These are phyloP conservation scores for Vaccinium darrowii DNA, from an alignment of 148 eudicot genomes.

Conservation along the genomic window DNA sequence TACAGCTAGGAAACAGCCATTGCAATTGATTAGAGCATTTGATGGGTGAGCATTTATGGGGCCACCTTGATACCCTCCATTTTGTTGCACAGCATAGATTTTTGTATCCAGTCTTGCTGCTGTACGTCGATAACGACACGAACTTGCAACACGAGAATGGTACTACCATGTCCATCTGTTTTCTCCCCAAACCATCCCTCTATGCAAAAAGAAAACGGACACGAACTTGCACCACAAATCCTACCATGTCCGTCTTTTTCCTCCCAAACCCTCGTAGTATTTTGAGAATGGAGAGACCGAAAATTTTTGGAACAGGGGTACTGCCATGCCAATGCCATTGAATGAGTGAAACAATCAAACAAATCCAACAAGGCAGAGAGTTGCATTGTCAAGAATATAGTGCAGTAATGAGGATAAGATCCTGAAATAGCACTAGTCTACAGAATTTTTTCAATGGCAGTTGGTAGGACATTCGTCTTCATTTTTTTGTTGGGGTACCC, in stretches of 20 bases:
- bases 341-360: not conserved
- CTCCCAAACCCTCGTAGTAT: not conserved
- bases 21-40: not conserved
- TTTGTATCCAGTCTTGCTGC: not conserved
- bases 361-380: not conserved
- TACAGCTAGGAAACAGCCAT: conserved; percentile 19
- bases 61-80: conserved; percentile 4
- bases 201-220: not conserved
- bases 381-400: not conserved
- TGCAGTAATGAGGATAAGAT: no score
- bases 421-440: no score
- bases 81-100: not conserved
- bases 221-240: no score
- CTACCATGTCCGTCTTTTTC: no score
- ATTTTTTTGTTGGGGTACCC: no score
- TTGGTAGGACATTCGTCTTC: no score
- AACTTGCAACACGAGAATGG: not conserved
- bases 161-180: not conserved
- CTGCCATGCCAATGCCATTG: not conserved
- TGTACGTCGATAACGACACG: not conserved
- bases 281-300: not conserved
- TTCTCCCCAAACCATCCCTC: not conserved
- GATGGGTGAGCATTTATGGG: not conserved
- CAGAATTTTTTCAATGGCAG: no score
- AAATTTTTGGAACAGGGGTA: not conserved